These are phyloP conservation scores for Pseudoscleropodium purum DNA, from an alignment of 225 moss, liverwort and hornwort genomes.

Conservation along the genomic window DNA sequence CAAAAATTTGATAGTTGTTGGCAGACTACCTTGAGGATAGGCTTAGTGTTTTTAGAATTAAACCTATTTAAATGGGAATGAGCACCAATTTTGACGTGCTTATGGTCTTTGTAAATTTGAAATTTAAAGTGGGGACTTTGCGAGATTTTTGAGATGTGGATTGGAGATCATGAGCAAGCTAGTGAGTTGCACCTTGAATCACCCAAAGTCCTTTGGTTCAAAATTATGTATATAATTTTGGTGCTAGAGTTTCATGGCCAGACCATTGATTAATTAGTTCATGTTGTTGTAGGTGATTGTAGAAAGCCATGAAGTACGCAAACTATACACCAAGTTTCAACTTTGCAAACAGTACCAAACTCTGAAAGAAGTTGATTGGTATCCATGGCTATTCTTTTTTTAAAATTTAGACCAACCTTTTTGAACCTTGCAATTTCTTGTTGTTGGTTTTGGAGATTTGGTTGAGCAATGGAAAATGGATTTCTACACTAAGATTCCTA, in stretches of 20 bases:
- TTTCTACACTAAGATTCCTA: too few relatives aligned
- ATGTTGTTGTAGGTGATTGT: not conserved
- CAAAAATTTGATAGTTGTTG: not conserved
- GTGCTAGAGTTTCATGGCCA: not conserved
- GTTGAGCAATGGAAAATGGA: not conserved
- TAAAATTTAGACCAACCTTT: not conserved
- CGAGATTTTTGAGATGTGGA: not conserved
- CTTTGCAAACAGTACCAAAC: not conserved
- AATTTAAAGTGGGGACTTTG: not conserved
- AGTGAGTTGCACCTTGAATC: not conserved
- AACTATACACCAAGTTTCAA: not conserved
- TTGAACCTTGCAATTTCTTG: not conserved
- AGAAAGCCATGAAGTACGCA: not conserved
- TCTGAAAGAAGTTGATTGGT: not conserved
- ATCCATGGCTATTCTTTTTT: not conserved
- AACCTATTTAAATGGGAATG: not conserved
- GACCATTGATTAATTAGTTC: not conserved
- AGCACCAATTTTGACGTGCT: not conserved
- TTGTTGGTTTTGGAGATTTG: not conserved
- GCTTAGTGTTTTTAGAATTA: accelerated
- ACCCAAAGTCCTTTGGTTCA: not conserved
- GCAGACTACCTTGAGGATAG: accelerated
- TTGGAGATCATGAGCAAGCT: not conserved
- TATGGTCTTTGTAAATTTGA: not conserved
- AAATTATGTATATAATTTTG: too few relatives aligned